Evolutionary conservation across 2,329 filamentous ascomycete genomes (phyloP), one percentile per base, ranked within the genome.

Genomic region (Neofusicoccum ribis): DNA sequence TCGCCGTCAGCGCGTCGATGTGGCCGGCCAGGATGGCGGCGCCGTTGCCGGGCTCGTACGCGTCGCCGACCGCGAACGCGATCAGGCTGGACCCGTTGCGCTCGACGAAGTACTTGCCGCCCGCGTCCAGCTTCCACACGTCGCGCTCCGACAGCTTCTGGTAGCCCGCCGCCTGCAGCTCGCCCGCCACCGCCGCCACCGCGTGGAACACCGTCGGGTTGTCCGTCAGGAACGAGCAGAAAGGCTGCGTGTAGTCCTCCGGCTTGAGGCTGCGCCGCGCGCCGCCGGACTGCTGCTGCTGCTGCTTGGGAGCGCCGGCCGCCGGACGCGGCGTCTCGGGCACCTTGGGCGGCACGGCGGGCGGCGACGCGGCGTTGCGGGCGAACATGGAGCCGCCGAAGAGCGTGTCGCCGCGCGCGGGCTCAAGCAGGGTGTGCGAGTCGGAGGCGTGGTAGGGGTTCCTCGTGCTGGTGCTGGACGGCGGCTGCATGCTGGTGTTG

Each of bases 121-220:
- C 93, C 15, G 86, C 82, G 74, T 90, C 81, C 64, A 98, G 82
- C 74, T 90, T 88, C 95, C 95, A 99, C 66, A 85, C 82, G 67
- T 93, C 88, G 54, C 94, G 88, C 74, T 94, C 86, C 6, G 89
- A 89, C n/a, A 93, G 84, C 86, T 91, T 89, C 67, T 84, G 85
- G 79, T 91, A 99, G 50, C 92, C 94, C 43, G 87, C 83, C 44
- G 86, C 84, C 68, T 85, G 82, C 54, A 97, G 85, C 72, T 93
- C 89, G 65, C 84, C 82, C 72, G 89, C 88, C 75, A 97, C 92
- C 71, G 92, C 87, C 65, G 88, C 86, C 34, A 97, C 93, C 1
- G 92, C 88, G 73, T 99, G 95, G 77, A 96, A 99, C 52, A 97
- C 87, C 8, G 95, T 98, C 0, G 95, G 95, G 74, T 97, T 97